phyloP scores from a whole-genome alignment of 306 rosid species.

The Quercus alba region DNA sequence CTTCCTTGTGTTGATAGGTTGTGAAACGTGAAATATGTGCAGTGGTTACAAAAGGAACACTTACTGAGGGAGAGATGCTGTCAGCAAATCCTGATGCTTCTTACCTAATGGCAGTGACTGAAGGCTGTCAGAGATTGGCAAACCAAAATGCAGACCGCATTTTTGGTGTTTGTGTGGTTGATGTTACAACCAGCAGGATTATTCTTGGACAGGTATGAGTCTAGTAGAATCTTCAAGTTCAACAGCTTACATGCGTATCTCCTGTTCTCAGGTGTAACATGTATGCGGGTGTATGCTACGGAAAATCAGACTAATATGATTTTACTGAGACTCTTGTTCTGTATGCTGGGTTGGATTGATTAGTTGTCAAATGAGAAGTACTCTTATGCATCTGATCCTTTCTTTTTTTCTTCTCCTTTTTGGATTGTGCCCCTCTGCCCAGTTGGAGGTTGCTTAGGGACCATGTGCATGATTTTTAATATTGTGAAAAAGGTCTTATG shows the following conservation, averaged over 20 bases:
- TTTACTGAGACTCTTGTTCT: neutral
- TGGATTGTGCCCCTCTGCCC: neutral
- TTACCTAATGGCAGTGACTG: slow-evolving; percentile 80
- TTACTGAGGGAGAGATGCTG: slow-evolving; percentile 83
- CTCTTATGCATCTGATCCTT: slow-evolving; percentile 6
- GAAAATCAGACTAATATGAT: neutral
- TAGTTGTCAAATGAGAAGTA: neutral
- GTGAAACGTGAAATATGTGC: slow-evolving; percentile 96
- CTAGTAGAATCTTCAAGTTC: neutral
- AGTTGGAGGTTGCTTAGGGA: neutral
- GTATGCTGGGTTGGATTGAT: slow-evolving; percentile 4
- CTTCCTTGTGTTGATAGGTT: slow-evolving; percentile 48
- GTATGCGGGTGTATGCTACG: neutral
- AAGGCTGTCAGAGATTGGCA: slow-evolving; percentile 39
- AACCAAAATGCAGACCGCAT: slow-evolving; percentile 42
- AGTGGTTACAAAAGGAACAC: slow-evolving; percentile 85
- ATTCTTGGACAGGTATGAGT: slow-evolving; percentile 86
- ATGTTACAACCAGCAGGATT: slow-evolving; percentile 73
- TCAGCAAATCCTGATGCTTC: slow-evolving; percentile 83
- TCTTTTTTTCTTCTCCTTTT: neutral
- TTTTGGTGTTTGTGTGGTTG: slow-evolving; percentile 85
- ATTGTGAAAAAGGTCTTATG: neutral
- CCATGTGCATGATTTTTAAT: neutral
- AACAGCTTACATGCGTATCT: neutral
- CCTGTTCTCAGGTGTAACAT: slow-evolving; percentile 12